phyloP scores from a whole-genome alignment of 768 basidiomycete genomes.

The Boletus rubropictus region DNA sequence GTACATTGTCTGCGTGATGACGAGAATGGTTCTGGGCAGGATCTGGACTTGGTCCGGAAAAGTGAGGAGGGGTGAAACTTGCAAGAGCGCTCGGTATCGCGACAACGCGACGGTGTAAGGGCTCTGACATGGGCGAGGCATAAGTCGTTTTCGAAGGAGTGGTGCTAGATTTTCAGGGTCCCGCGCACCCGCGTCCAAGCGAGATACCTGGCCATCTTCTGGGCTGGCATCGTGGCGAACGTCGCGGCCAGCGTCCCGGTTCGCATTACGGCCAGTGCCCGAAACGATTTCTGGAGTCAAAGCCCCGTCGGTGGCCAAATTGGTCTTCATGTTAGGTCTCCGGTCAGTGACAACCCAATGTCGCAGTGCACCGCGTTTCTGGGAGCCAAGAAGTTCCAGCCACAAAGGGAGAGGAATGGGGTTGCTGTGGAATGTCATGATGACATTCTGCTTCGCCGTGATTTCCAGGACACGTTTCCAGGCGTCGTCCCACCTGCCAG shows the following conservation, averaged over 20 bases:
- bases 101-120: constrained; percentile 11
- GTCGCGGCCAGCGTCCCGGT: not conserved
- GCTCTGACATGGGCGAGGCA: constrained; percentile 12
- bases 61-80: constrained; percentile 35
- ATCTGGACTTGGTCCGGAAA: constrained; percentile 31
- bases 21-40: constrained; percentile 39
- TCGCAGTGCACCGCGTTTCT: constrained; percentile 33
- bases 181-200: not conserved
- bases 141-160: constrained; percentile 8
- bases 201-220: not conserved
- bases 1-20: constrained; percentile 45
- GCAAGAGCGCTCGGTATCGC: constrained; percentile 38
- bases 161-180: not conserved
- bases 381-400: constrained; percentile 53
- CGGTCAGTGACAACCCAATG: constrained; percentile 10
- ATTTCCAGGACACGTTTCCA: constrained; percentile 40
- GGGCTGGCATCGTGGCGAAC: not conserved
- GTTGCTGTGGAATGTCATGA: constrained; percentile 1
- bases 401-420: constrained; percentile 46
- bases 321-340: not conserved
- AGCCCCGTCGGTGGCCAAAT: not conserved
- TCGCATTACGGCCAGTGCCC: not conserved
- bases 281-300: not conserved
- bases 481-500: constrained; percentile 53
- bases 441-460: constrained; percentile 4